Evolutionary conservation across 179 eudicot species (phyloP).

Genomic region (Spinacia oleracea): DNA sequence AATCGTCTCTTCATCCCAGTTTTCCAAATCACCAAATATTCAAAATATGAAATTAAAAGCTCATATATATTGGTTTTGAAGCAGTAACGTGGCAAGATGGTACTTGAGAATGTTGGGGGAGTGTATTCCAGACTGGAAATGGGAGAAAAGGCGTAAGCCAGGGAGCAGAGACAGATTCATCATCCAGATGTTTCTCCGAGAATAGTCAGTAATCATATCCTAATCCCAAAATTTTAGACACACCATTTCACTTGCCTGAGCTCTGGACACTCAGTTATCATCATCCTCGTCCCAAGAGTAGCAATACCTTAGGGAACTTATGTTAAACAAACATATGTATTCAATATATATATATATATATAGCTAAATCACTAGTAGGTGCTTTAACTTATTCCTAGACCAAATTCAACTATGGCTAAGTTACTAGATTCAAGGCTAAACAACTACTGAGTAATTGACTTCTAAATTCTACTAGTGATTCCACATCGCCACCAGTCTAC

Average conservation of each 20-base stretch:
- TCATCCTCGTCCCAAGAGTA: constrained; percentile 60
- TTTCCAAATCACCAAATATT: not conserved
- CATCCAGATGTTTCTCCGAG: constrained; percentile 72
- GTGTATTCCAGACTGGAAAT: constrained; percentile 68
- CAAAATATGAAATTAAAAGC: not conserved
- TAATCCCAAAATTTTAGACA: constrained; percentile 40
- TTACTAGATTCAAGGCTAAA: not conserved
- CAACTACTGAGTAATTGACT: not conserved
- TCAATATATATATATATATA: not conserved
- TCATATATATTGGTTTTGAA: not conserved
- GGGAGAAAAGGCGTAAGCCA: constrained; percentile 74
- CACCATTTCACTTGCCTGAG: too few species aligned
- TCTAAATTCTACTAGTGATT: not conserved
- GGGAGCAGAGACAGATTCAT: constrained; percentile 82
- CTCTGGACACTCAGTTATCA: constrained; percentile 63
- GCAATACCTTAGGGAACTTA: too few species aligned
- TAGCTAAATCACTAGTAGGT: too few species aligned
- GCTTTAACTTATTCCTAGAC: not conserved
- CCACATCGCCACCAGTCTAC: too few species aligned
- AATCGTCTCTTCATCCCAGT: not conserved
- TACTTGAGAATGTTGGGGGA: constrained; percentile 76
- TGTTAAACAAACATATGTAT: not conserved
- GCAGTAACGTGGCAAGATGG: constrained; percentile 58
- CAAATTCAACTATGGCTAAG: not conserved
- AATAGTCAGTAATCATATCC: constrained; percentile 81